phyloP scores from a whole-genome alignment of 257 asterid species.

The Cruciata laevipes region DNA sequence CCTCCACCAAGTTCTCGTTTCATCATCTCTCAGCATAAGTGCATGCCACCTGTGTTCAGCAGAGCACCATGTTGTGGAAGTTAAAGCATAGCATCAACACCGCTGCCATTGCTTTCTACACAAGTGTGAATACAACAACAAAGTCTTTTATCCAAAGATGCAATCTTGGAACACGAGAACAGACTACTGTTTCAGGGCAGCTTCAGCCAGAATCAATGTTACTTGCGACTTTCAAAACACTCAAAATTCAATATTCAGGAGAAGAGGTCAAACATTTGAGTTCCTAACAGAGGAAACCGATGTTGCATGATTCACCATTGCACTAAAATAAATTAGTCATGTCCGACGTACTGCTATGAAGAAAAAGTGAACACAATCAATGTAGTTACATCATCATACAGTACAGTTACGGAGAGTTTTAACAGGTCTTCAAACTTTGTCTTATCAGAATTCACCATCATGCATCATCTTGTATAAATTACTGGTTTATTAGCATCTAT shows the following conservation, averaged over 20 bases:
- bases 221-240: too few relatives aligned
- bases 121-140: not conserved
- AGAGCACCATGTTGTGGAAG: conserved; percentile 12
- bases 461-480: not conserved
- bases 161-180: conserved; percentile 15
- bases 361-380: too few relatives aligned
- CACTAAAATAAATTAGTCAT: too few relatives aligned
- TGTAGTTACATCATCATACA: too few relatives aligned
- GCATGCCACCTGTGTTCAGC: conserved; percentile 7
- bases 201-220: too few relatives aligned
- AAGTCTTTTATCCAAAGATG: conserved; percentile 10
- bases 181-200: conserved; percentile 17
- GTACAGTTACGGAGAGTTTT: not conserved
- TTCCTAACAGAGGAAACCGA: too few relatives aligned
- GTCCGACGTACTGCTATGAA: too few relatives aligned
- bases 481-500: not conserved
- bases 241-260: too few relatives aligned
- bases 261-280: too few relatives aligned
- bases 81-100: conserved; percentile 13
- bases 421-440: not conserved
- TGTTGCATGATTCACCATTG: too few relatives aligned
- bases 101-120: conserved; percentile 2
- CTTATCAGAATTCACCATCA: not conserved
- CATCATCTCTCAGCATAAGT: not conserved
- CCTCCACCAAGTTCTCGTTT: conserved; percentile 2